A percentile compares a stretch with the other conserved stretches of the same genome.
Evolutionary conservation across 306 rosid genomes (phyloP).

Genomic region (Datisca glomerata): DNA sequence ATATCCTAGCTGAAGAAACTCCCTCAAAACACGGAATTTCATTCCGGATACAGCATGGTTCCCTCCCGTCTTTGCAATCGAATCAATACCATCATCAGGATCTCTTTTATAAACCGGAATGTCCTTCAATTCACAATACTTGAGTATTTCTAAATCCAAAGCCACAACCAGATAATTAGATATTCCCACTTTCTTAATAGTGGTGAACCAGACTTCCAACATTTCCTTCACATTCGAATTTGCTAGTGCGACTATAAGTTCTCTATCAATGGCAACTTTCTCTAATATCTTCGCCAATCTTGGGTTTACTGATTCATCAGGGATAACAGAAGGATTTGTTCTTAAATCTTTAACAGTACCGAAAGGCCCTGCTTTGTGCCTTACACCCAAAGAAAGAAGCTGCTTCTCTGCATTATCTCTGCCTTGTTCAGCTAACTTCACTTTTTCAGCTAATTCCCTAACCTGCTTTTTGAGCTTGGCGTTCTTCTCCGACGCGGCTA

Average conservation of each 20-base stretch:
- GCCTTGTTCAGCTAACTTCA: constrained; percentile 60
- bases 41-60: constrained; percentile 77
- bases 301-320: constrained; percentile 79
- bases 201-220: constrained; percentile 77
- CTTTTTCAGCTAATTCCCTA: constrained; percentile 57
- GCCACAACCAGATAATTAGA: constrained; percentile 77
- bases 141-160: constrained; percentile 49
- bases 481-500: constrained; percentile 41
- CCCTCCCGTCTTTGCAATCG: constrained; percentile 48
- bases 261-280: constrained; percentile 53
- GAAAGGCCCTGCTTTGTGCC: constrained; percentile 61
- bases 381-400: constrained; percentile 54
- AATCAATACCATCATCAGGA: constrained; percentile 48
- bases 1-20: constrained; percentile 83
- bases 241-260: constrained; percentile 80
- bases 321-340: constrained; percentile 57
- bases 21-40: constrained; percentile 75
- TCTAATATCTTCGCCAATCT: constrained; percentile 71
- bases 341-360: constrained; percentile 73
- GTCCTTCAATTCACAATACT: constrained; percentile 39
- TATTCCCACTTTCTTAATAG: constrained; percentile 62
- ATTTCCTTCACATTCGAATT: constrained; percentile 74
- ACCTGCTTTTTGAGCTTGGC: constrained; percentile 42
- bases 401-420: constrained; percentile 77
- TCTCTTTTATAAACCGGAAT: constrained; percentile 82